Evolutionary conservation across 495 filamentous ascomycete genomes (phyloP).

Genomic region (Penicillium pancosmium): DNA sequence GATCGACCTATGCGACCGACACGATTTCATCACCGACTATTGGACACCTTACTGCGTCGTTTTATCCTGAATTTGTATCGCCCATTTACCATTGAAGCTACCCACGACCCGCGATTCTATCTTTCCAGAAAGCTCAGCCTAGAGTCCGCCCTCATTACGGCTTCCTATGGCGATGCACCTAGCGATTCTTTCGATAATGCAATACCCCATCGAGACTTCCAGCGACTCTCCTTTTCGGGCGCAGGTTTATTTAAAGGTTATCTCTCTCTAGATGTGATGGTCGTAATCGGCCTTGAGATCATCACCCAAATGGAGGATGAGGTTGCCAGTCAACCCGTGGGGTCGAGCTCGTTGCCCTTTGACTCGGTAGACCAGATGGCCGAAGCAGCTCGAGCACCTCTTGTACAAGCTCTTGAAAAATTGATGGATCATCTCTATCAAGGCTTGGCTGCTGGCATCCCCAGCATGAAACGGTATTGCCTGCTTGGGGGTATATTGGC

Average conservation of each 20-base stretch:
- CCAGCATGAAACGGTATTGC: conserved; percentile 29
- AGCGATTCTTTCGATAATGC: conserved; percentile 23
- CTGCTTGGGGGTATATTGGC: conserved; percentile 20
- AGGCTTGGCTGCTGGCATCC: conserved; percentile 23
- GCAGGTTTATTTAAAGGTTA: conserved; percentile 48
- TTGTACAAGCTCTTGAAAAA: conserved; percentile 21
- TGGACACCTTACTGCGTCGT: conserved; percentile 45
- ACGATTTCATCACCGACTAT: conserved; percentile 26
- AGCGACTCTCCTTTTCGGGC: conserved; percentile 29
- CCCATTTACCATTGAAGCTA: conserved; percentile 46
- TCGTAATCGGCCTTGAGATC: conserved; percentile 42
- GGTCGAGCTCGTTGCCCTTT: background rate
- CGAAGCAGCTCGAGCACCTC: conserved; percentile 12
- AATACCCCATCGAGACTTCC: conserved; percentile 32
- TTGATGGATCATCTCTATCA: conserved; percentile 19
- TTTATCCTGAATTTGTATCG: conserved; percentile 51
- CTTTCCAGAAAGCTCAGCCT: conserved; percentile 51
- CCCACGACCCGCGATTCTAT: conserved; percentile 47
- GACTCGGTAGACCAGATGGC: conserved; percentile 16
- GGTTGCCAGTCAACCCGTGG: conserved; percentile 7
- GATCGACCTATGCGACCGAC: conserved; percentile 24
- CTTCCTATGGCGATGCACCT: conserved; percentile 34
- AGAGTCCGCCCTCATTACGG: conserved; percentile 44
- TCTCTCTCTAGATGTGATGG: conserved; percentile 31
- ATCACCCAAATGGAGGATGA: conserved; percentile 40